Evolutionary conservation across 1,284 basidiomycete genomes (phyloP).

Genomic region (Phellinidium pouzarii): DNA sequence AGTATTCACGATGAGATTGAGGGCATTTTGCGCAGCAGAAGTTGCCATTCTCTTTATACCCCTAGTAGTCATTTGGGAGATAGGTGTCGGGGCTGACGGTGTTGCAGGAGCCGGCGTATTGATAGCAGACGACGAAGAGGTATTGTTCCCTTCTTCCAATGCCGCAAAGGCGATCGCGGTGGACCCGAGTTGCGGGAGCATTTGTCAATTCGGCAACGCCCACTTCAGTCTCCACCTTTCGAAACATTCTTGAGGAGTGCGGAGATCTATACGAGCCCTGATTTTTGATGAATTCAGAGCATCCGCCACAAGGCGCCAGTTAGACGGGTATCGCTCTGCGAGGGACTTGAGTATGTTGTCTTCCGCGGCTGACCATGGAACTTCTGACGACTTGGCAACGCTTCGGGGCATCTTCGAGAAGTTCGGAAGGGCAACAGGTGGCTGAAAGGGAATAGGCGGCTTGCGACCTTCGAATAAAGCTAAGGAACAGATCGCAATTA

Average conservation of each 20-base stretch:
- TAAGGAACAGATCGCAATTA: constrained; percentile 25
- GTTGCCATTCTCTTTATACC: constrained; percentile 57
- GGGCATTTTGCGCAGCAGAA: constrained; percentile 33
- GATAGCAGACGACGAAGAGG: constrained; percentile 27
- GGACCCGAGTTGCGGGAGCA: constrained; percentile 19
- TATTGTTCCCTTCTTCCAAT: constrained; percentile 14
- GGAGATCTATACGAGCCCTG: constrained; percentile 69
- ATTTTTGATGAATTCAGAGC: constrained; percentile 77
- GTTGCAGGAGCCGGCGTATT: constrained; percentile 30
- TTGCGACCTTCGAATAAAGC: constrained; percentile 50
- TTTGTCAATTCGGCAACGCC: constrained; percentile 31
- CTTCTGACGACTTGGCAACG: constrained; percentile 34
- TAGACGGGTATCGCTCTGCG: constrained; percentile 75
- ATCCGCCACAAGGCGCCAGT: constrained; percentile 88
- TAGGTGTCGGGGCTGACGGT: constrained; percentile 23
- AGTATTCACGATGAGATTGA: constrained; percentile 26
- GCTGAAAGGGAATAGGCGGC: constrained; percentile 25
- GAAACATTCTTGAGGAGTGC: constrained; percentile 77
- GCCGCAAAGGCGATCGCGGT: constrained; percentile 9
- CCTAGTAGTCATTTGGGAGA: constrained; percentile 60
- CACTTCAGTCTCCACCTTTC: constrained; percentile 72
- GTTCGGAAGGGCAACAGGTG: constrained; percentile 29
- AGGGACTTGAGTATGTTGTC: constrained; percentile 71
- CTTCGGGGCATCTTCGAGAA: constrained; percentile 30
- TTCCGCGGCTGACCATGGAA: constrained; percentile 74